Percentiles rank a stretch among this genome's conserved stretches.
These are phyloP conservation scores for Colletotrichum sp. DNA, from an alignment of 2,329 filamentous ascomycete species.

Conservation along the genomic window DNA sequence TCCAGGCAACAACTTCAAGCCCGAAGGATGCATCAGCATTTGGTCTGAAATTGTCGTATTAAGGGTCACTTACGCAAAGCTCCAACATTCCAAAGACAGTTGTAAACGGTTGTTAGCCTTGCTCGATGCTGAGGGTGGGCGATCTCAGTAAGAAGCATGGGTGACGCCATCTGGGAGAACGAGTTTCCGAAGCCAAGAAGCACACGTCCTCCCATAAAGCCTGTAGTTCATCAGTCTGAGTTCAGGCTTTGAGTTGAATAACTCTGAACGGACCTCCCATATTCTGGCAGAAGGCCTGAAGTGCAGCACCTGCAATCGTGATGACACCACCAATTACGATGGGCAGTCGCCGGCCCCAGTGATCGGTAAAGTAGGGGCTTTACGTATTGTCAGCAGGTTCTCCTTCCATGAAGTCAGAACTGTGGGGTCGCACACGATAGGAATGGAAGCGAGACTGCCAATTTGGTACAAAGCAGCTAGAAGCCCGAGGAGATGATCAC, in stretches of 20 bases:
- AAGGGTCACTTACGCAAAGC: slow-evolving; percentile 34
- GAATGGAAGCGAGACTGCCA: slow-evolving; percentile 61
- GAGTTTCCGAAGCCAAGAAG: slow-evolving; percentile 64
- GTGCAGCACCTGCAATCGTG: slow-evolving; percentile 60
- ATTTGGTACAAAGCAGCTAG: slow-evolving; percentile 65
- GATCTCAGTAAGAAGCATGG: slow-evolving; percentile 59
- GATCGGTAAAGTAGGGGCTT: slow-evolving; percentile 57
- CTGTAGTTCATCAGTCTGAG: not conserved
- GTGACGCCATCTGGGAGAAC: slow-evolving; percentile 56
- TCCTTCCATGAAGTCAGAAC: not conserved
- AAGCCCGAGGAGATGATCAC: slow-evolving; percentile 52
- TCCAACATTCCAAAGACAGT: slow-evolving; percentile 61
- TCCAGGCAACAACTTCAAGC: slow-evolving; percentile 46
- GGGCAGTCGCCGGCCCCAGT: slow-evolving; percentile 56
- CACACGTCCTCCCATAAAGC: slow-evolving; percentile 57
- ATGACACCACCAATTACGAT: slow-evolving; percentile 59
- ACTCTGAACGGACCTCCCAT: slow-evolving; percentile 31
- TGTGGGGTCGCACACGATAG: slow-evolving; percentile 49
- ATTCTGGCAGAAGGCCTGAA: slow-evolving; percentile 59
- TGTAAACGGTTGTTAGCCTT: slow-evolving; percentile 56
- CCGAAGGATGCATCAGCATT: not conserved
- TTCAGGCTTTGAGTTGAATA: too few relatives aligned
- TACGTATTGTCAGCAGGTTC: not conserved
- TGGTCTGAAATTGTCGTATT: slow-evolving; percentile 47
- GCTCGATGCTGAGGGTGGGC: slow-evolving; percentile 56